These are phyloP conservation scores for Gossypium rotundifolium DNA, from an alignment of 345 rosid species.

Conservation along the genomic window DNA sequence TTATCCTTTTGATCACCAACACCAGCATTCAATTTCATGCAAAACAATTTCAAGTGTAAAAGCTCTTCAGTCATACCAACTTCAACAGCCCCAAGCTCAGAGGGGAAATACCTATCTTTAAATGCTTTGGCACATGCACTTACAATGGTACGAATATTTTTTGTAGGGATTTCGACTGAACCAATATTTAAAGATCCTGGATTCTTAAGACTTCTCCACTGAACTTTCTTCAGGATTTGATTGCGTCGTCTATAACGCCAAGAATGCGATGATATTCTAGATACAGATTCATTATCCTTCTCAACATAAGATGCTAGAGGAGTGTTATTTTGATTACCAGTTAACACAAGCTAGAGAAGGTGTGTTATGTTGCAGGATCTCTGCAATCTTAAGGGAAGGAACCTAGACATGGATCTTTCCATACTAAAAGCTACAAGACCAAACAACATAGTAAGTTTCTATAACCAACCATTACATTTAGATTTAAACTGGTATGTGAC, in stretches of 20 bases:
- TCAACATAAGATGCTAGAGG: constrained; percentile 52
- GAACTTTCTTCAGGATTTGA: constrained; percentile 58
- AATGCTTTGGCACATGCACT: constrained; percentile 86
- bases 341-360: constrained; percentile 77
- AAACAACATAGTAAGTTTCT: constrained; percentile 16
- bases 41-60: constrained; percentile 57
- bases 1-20: constrained; percentile 63
- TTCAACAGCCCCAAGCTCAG: constrained; percentile 65
- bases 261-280: constrained; percentile 70
- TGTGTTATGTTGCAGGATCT: constrained; percentile 54
- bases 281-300: constrained; percentile 64
- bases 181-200: constrained; percentile 47
- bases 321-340: constrained; percentile 44
- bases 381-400: constrained; percentile 95
- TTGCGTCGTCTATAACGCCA: constrained; percentile 84
- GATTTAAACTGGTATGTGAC: too few relatives aligned
- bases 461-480: background rate
- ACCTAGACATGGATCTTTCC: constrained; percentile 99
- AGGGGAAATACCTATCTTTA: constrained; percentile 75
- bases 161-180: constrained; percentile 57
- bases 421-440: constrained; percentile 70
- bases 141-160: constrained; percentile 62
- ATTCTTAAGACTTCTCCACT: constrained; percentile 56
- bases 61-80: constrained; percentile 96
- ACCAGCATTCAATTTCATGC: constrained; percentile 65